A percentile compares a stretch with the other conserved stretches of the same genome.
These are phyloP conservation scores for Umbilicus rupestris DNA, from an alignment of 164 flowering plant species.

Conservation along the genomic window DNA sequence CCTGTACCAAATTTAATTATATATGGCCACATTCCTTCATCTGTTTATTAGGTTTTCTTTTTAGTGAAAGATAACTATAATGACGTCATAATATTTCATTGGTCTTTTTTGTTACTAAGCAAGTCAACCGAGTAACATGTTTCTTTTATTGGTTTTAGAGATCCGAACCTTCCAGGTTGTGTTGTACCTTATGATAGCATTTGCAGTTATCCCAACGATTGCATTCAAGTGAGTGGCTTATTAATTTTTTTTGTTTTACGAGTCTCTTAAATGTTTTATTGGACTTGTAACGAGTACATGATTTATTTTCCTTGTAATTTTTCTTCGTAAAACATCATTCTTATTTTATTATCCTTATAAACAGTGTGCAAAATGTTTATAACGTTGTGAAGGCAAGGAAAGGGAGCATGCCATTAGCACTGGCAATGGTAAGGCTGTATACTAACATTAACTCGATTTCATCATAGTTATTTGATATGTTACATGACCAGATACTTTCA, in stretches of 20 bases:
- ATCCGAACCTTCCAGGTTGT: constrained; percentile 40
- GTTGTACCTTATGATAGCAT: constrained; percentile 45
- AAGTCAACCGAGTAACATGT: not conserved
- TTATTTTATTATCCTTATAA: constrained; percentile 11
- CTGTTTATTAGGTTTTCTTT: not conserved
- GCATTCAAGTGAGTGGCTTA: constrained; percentile 61
- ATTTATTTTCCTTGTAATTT: not conserved
- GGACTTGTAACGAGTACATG: not conserved
- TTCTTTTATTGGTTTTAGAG: constrained; percentile 33
- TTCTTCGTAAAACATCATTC: not conserved
- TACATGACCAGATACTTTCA: not conserved
- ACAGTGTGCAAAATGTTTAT: constrained; percentile 68
- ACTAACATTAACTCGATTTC: not conserved
- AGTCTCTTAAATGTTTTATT: not conserved
- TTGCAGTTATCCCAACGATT: constrained; percentile 75
- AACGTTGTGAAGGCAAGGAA: constrained; percentile 75
- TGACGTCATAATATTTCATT: not conserved
- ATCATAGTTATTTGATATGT: not conserved
- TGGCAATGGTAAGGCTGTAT: constrained; percentile 69
- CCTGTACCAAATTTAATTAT: not conserved
- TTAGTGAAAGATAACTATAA: not conserved
- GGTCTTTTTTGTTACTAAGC: not conserved
- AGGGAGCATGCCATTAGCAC: constrained; percentile 78
- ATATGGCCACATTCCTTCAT: not conserved
- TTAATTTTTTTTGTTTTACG: not conserved